A percentile compares a stretch with the other conserved stretches of the same genome.
Evolutionary conservation across 2,329 filamentous ascomycete genomes (phyloP).

Genomic region (Diplodia corticola): DNA sequence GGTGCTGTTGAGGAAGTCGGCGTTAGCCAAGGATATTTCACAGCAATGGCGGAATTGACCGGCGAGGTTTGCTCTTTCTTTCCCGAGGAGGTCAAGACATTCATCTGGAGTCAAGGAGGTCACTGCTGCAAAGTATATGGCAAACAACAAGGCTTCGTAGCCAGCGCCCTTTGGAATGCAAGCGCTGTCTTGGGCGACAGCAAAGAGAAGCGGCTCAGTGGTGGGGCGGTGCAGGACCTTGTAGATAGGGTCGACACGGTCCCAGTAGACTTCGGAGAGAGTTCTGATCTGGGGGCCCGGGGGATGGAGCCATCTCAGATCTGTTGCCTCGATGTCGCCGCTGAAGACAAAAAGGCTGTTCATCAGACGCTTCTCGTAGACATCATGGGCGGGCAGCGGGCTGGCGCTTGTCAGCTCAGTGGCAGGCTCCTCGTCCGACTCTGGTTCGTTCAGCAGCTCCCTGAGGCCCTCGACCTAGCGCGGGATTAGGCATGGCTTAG

Average conservation of each 20-base stretch:
- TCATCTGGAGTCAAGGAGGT: constrained; percentile 59
- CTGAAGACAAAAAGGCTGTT: constrained; percentile 27
- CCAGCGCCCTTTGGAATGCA: constrained; percentile 63
- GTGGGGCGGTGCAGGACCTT: constrained; percentile 73
- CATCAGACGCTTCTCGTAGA: constrained; percentile 29
- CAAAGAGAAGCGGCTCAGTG: constrained; percentile 50
- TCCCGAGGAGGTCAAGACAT: constrained; percentile 55
- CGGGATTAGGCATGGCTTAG: background rate
- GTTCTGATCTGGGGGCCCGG: constrained; percentile 65
- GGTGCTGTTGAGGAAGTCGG: constrained; percentile 65
- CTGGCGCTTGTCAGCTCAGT: background rate
- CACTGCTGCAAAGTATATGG: constrained; percentile 34
- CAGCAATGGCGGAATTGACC: constrained; percentile 18
- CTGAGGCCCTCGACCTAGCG: constrained; percentile 22
- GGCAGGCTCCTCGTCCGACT: constrained; percentile 32
- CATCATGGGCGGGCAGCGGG: constrained; percentile 11
- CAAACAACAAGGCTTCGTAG: constrained; percentile 54
- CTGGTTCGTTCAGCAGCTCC: constrained; percentile 33
- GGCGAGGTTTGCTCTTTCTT: constrained; percentile 29
- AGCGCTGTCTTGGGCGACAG: constrained; percentile 28
- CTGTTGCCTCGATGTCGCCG: constrained; percentile 22
- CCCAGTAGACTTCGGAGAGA: constrained; percentile 72
- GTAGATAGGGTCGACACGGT: constrained; percentile 72
- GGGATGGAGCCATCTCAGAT: constrained; percentile 55
- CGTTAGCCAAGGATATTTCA: constrained; percentile 59